Evolutionary conservation across 2,329 filamentous ascomycete species (phyloP), one percentile per base, ranked within the genome.

Genomic region (Chrysoporthe deuterocubensis): DNA sequence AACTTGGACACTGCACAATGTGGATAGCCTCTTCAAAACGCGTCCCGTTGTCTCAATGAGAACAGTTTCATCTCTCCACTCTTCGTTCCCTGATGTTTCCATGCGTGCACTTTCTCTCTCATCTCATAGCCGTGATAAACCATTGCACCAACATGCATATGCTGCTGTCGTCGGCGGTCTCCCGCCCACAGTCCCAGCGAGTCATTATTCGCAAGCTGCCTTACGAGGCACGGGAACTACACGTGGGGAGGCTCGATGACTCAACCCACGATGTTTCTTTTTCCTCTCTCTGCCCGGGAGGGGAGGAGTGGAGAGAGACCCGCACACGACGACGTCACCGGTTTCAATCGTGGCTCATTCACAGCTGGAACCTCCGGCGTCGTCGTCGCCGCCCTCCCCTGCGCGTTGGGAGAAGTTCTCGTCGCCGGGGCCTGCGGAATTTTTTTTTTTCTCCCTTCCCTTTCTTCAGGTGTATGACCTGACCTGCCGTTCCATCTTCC

Each of bases 51-150:
- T 56, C 59, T 67, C 52, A 48, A 60, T 50, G 48, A 69, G 58
- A 65, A 60, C 65, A 63, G 58, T 65, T 67, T 65, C 44, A 65
- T 46, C 64, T 64, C 60, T 59, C 50, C 67, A 64, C 56, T 34
- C 11, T 44, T 44, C 21, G 18, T 56, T 63, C 16, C 18, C 42
- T 56, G 11, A 32, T 56, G 40, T 44, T 43, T 26, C 21, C 3
- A n/a, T 34, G 2, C 26, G 44, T 14, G 44, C 44, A 46, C 8
- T 40, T 40, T 46, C 44, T 46, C 8, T 46, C 44, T 46, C 44
- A 46, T 46, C 14, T 14, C 44, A 40, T n/a, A n/a, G 16, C 34
- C 16, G 32, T 57, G 54, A 40, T 6, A 40, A 56, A 37, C 14
- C 9, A 21, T 11, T 34, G 13, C 50, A 54, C 48, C 52, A 50